Evolutionary conservation across 108 stramenopile species (phyloP).

Genomic region (Skeletonema grethae): DNA sequence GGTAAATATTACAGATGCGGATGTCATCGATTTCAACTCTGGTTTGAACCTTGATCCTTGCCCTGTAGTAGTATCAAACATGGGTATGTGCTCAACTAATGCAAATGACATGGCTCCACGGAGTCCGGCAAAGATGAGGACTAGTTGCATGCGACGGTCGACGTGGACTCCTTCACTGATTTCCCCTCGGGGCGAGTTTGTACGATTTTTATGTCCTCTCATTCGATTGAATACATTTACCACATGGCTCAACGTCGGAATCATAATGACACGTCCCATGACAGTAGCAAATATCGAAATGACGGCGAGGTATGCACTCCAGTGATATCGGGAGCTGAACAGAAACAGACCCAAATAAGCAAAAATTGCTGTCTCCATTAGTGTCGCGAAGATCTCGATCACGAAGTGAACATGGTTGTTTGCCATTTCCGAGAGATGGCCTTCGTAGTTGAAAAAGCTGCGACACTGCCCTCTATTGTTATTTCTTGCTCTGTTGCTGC

Average conservation of each 20-base stretch:
- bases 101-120: conserved; percentile 92
- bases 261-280: conserved; percentile 79
- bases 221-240: conserved; percentile 69
- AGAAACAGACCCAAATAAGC: conserved; percentile 89
- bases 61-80: conserved; percentile 76
- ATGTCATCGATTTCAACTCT: conserved; percentile 89
- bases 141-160: conserved; percentile 81
- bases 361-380: conserved; percentile 93
- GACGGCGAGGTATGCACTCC: conserved; percentile 66
- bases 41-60: conserved; percentile 83
- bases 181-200: conserved; percentile 9
- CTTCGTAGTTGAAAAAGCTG: conserved; percentile 46
- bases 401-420: conserved; percentile 82
- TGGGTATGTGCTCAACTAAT: conserved; percentile 87
- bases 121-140: conserved; percentile 85
- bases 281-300: conserved; percentile 76
- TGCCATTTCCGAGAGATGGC: conserved; percentile 64
- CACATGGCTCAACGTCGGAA: conserved; percentile 67
- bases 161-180: conserved; percentile 58
- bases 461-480: conserved; percentile 32
- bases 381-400: conserved; percentile 75
- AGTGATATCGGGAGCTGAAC: conserved; percentile 83
- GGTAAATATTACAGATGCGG: conserved; percentile 87
- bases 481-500: conserved; percentile 10
- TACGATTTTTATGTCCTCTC: conserved; percentile 40